Evolutionary conservation across 768 basidiomycete genomes (phyloP).

Genomic region (Multifurca ochricompacta): DNA sequence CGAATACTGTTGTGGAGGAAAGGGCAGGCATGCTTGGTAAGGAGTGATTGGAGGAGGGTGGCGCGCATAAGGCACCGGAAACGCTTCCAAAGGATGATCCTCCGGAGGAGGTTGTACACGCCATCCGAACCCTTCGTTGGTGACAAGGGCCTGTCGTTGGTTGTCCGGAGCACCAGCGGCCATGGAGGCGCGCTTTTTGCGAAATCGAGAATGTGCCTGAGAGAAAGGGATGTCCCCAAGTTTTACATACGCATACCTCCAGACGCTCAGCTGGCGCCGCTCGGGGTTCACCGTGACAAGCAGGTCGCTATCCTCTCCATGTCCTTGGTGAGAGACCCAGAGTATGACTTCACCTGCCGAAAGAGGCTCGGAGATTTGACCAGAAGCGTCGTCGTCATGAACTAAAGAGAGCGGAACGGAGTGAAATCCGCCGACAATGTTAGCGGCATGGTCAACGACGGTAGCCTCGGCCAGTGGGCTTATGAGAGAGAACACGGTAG

Average conservation of each 20-base stretch:
- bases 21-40: conserved; percentile 47
- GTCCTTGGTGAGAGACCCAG: conserved; percentile 44
- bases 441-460: conserved; percentile 58
- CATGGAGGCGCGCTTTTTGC: conserved; percentile 33
- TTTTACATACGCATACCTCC: conserved; percentile 65
- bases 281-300: conserved; percentile 53
- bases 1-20: conserved; percentile 46
- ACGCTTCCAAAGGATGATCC: conserved; percentile 29
- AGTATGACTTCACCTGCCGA: conserved; percentile 59
- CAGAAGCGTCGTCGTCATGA: conserved; percentile 34
- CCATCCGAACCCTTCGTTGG: conserved; percentile 19
- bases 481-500: conserved; percentile 73
- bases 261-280: conserved; percentile 48
- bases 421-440: conserved; percentile 44
- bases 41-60: conserved; percentile 33
- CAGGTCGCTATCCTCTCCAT: conserved; percentile 38
- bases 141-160: conserved; percentile 22
- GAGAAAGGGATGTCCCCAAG: conserved; percentile 47
- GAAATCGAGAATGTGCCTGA: conserved; percentile 27
- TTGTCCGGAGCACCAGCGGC: conserved; percentile 15
- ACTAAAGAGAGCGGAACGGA: conserved; percentile 22
- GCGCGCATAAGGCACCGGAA: conserved; percentile 23
- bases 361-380: conserved; percentile 42
- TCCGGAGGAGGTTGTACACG: conserved; percentile 18
- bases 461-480: conserved; percentile 70